Percentiles rank a stretch among this genome's conserved stretches.
These are phyloP conservation scores for Suzukiozyma palmioleophila DNA, from an alignment of 1,139 yeast species.

Conservation along the genomic window DNA sequence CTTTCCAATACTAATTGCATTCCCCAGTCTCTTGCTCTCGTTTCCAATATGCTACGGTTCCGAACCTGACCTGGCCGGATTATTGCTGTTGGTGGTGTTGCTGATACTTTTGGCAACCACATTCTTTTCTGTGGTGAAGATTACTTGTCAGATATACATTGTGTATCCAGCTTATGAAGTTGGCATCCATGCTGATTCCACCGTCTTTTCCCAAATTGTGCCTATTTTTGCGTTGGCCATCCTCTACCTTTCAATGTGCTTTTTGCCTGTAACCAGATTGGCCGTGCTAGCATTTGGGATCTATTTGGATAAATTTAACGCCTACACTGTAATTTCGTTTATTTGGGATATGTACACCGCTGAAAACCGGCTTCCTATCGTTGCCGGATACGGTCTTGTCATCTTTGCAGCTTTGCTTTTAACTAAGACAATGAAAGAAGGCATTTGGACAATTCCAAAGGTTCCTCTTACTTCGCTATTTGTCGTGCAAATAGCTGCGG, in stretches of 20 bases:
- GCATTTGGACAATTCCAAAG: background rate
- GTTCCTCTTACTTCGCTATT: conserved; percentile 4
- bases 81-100: conserved; percentile 1
- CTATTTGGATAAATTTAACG: conserved; percentile 23
- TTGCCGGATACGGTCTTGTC: conserved; percentile 17
- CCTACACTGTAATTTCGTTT: conserved; percentile 23
- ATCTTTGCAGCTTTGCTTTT: conserved; percentile 14
- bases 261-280: conserved; percentile 19
- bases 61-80: background rate
- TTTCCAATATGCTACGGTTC: conserved; percentile 10
- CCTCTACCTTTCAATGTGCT: conserved; percentile 14
- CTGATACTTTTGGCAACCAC: conserved; percentile 14
- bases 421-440: conserved; percentile 1
- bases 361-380: conserved; percentile 6
- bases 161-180: conserved; percentile 3
- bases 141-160: conserved; percentile 9
- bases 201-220: background rate
- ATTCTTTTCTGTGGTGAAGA: conserved; percentile 13
- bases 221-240: conserved; percentile 1
- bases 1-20: conserved; percentile 25
- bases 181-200: background rate
- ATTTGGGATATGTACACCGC: conserved; percentile 16
- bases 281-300: conserved; percentile 24
- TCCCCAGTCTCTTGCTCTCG: conserved; percentile 23
- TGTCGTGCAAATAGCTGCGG: conserved; percentile 10